Evolutionary conservation across 2,329 filamentous ascomycete species (phyloP).

Genomic region (Beauveria bassiana): DNA sequence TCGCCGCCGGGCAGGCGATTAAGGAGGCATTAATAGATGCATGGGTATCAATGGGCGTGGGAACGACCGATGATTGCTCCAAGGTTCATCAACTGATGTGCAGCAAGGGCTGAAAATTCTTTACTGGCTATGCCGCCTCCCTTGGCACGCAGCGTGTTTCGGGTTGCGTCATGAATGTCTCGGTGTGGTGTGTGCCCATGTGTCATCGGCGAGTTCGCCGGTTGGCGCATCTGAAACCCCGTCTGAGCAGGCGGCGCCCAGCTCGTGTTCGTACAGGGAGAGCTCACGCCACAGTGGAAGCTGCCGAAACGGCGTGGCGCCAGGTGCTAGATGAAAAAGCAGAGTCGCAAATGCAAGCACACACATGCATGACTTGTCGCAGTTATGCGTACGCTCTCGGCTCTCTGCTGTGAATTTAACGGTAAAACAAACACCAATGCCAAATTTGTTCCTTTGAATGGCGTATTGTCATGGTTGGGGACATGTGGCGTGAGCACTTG

Average conservation of each 20-base stretch:
- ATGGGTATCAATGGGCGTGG: background rate
- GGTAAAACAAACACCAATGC: background rate
- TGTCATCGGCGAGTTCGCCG: background rate
- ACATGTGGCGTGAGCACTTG: background rate
- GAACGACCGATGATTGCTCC: background rate
- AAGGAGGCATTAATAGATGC: background rate
- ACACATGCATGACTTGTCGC: too few species aligned
- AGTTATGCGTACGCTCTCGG: too few species aligned
- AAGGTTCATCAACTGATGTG: background rate
- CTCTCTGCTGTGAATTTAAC: conserved; percentile 20
- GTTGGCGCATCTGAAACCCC: background rate
- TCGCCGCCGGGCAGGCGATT: conserved; percentile 21
- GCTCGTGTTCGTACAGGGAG: background rate
- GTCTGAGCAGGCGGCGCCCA: background rate
- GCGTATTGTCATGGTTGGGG: background rate
- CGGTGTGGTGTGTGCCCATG: background rate
- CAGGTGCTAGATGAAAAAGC: background rate
- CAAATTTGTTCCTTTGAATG: background rate
- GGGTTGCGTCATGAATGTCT: background rate
- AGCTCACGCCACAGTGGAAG: background rate
- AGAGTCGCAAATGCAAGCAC: too few species aligned
- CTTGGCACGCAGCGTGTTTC: background rate
- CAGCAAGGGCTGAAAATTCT: background rate
- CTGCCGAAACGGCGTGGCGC: background rate
- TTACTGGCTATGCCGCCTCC: background rate